Conservation (phyloP, 2,329 filamentous ascomycete species). For the Didymella lethalis region DNA sequence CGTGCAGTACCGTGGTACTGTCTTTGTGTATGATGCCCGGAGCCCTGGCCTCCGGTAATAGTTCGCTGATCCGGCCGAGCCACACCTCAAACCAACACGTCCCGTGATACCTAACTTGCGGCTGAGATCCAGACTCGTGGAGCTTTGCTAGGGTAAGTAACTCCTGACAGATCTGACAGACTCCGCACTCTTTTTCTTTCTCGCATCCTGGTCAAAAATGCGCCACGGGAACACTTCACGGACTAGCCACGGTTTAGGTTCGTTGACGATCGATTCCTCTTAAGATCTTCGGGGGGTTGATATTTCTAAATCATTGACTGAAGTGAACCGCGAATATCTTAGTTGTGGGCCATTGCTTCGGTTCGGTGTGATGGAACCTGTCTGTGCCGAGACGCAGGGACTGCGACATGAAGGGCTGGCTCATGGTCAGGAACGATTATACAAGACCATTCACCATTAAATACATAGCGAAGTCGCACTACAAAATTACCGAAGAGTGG, state of each 20-base stretch:
- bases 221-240: neutral
- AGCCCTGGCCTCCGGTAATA: neutral
- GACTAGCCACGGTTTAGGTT: neutral
- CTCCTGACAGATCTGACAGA: neutral
- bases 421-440: neutral
- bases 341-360: neutral
- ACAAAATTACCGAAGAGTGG: neutral
- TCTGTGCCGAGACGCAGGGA: neutral
- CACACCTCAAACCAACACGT: neutral
- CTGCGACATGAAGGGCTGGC: neutral
- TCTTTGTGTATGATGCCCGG: neutral
- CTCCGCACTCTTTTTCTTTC: neutral
- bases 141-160: neutral
- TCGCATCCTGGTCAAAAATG: neutral
- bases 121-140: constrained; percentile 2
- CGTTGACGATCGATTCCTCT: neutral
- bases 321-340: neutral
- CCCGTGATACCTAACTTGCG: neutral
- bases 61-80: neutral
- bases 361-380: too few species aligned
- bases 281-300: too few species aligned
- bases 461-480: neutral
- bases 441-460: too few species aligned
- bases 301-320: neutral
- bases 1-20: neutral